Conservation (phyloP, 805 yeast species). For the Cephaloascus albidus region DNA sequence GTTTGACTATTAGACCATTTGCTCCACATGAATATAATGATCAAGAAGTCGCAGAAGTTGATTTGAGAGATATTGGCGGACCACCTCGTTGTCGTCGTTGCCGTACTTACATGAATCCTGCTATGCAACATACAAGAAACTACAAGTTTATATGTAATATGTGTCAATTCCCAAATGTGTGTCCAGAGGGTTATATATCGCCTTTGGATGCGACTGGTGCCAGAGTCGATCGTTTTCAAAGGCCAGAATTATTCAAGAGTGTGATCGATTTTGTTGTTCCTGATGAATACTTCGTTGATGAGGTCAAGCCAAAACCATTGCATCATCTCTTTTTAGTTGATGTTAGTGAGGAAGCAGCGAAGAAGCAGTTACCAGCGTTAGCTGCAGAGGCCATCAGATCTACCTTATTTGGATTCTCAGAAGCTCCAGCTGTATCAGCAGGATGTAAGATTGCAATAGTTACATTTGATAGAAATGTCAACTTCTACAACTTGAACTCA, state of each 20-base stretch:
- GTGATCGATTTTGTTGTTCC: constrained; percentile 84
- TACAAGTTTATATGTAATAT: constrained; percentile 73
- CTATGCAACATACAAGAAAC: constrained; percentile 57
- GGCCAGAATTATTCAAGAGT: constrained; percentile 77
- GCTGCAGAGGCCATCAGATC: constrained; percentile 64
- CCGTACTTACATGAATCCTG: constrained; percentile 82
- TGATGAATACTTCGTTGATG: constrained; percentile 47
- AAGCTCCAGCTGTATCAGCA: constrained; percentile 12
- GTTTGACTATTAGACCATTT: constrained; percentile 77
- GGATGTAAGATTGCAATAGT: constrained; percentile 54
- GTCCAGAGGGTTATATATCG: constrained; percentile 59
- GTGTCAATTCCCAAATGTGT: constrained; percentile 67
- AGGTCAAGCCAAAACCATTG: constrained; percentile 33
- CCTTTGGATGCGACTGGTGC: constrained; percentile 52
- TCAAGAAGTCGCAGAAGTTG: constrained; percentile 61
- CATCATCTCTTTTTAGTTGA: constrained; percentile 72
- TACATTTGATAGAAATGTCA: constrained; percentile 64
- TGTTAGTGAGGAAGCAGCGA: constrained; percentile 48
- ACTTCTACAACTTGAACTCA: constrained; percentile 62
- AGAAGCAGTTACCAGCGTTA: constrained; percentile 51
- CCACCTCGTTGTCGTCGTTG: constrained; percentile 92
- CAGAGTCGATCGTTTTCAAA: constrained; percentile 49
- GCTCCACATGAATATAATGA: constrained; percentile 45
- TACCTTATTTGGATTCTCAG: constrained; percentile 33
- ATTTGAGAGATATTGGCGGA: constrained; percentile 44